Conservation (phyloP, 345 rosid species). For the Brassica carinata region DNA sequence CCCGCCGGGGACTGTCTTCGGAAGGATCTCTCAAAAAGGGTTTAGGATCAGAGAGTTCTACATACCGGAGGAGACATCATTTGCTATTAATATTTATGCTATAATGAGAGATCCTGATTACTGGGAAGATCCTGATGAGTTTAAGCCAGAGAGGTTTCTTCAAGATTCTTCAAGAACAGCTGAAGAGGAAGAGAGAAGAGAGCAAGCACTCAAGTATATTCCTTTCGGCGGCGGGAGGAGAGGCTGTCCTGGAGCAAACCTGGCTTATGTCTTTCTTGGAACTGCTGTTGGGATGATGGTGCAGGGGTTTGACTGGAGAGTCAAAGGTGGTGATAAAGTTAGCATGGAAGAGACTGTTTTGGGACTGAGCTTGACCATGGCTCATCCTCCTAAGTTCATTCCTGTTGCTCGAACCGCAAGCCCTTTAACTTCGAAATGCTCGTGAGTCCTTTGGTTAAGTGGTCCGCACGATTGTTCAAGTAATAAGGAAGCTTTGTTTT, state of each 20-base stretch:
- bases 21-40: constrained; percentile 45
- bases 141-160: constrained; percentile 69
- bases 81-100: constrained; percentile 58
- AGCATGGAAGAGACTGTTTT: not conserved
- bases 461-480: not conserved
- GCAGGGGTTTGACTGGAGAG: constrained; percentile 43
- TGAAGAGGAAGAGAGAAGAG: constrained; percentile 38
- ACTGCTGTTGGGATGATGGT: constrained; percentile 38
- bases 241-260: constrained; percentile 62
- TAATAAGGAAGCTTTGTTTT: not conserved
- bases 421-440: not conserved
- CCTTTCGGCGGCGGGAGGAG: constrained; percentile 75
- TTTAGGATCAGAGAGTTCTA: constrained; percentile 47
- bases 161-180: constrained; percentile 4
- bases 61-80: constrained; percentile 55
- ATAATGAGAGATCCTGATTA: constrained; percentile 56
- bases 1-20: constrained; percentile 51
- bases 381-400: constrained; percentile 26
- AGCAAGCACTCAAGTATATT: constrained; percentile 51
- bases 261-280: constrained; percentile 42
- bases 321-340: constrained; percentile 40
- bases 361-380: constrained; percentile 23
- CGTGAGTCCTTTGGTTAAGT: not conserved
- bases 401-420: constrained; percentile 4
- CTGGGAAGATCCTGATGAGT: constrained; percentile 65